These are phyloP conservation scores for Aspergillus fructus DNA, from an alignment of 2,329 filamentous ascomycete genomes.

Conservation along the genomic window DNA sequence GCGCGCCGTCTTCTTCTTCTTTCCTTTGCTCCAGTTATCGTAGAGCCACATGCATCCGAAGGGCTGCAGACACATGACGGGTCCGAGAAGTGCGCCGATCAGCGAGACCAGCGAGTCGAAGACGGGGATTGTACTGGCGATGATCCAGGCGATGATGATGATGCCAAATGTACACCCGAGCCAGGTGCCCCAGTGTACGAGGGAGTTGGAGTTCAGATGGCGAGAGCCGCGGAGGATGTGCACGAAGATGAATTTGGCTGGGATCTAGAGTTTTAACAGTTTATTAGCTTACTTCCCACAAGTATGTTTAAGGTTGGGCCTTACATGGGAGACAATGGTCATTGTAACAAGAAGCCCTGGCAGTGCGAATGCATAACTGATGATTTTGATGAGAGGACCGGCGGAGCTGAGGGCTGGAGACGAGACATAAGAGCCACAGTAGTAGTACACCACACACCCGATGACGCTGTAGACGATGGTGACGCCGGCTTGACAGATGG, in stretches of 20 bases:
- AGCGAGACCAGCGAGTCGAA: constrained; percentile 21
- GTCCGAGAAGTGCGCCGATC: constrained; percentile 20
- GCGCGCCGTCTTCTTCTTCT: constrained; percentile 5
- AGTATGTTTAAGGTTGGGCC: background rate
- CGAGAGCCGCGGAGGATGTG: constrained; percentile 16
- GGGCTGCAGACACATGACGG: constrained; percentile 19
- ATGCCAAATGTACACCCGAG: constrained; percentile 18
- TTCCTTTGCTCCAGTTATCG: constrained; percentile 30
- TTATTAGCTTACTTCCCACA: too few species aligned
- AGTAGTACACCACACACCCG: constrained; percentile 44
- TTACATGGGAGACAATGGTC: constrained; percentile 18
- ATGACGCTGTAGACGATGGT: constrained; percentile 32
- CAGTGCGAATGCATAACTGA: constrained; percentile 39
- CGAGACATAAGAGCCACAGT: constrained; percentile 44
- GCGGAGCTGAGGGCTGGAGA: constrained; percentile 48
- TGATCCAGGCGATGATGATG: constrained; percentile 18
- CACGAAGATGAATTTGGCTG: constrained; percentile 13
- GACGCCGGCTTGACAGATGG: constrained; percentile 31
- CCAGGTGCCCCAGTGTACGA: constrained; percentile 21
- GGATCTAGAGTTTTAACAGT: background rate
- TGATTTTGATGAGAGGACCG: constrained; percentile 40
- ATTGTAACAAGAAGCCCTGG: constrained; percentile 26
- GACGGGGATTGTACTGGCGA: constrained; percentile 22
- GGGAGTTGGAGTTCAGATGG: constrained; percentile 16
- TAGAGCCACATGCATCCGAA: constrained; percentile 28